Evolutionary conservation across 768 basidiomycete genomes (phyloP).

Genomic region (Phaffia australis): DNA sequence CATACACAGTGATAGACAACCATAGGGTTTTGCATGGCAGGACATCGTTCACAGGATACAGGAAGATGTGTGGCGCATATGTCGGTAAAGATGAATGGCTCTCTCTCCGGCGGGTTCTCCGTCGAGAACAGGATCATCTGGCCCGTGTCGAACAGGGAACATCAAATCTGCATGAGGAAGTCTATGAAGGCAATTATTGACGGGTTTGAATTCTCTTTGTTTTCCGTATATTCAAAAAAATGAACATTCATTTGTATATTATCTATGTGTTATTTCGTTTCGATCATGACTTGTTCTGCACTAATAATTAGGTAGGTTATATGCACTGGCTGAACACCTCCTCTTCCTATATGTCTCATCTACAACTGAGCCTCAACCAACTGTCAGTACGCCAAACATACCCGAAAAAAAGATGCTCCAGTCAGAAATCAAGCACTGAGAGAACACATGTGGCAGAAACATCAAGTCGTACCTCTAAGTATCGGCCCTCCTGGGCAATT

Average conservation of each 20-base stretch:
- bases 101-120: no score
- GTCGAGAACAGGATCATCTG: no score
- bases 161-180: no score
- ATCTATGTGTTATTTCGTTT: no score
- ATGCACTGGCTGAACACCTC: no score
- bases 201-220: no score
- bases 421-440: not conserved
- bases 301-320: no score
- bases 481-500: constrained; percentile 31
- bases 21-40: constrained; percentile 23
- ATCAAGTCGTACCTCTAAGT: constrained; percentile 29
- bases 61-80: constrained; percentile 94
- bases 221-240: no score
- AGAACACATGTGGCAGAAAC: not conserved
- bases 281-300: no score
- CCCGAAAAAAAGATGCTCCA: not conserved
- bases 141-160: no score
- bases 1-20: constrained; percentile 23
- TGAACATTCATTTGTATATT: no score
- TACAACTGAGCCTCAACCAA: constrained; percentile 18
- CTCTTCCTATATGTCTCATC: not conserved
- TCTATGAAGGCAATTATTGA: no score
- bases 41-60: constrained; percentile 52
- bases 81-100: constrained; percentile 73
- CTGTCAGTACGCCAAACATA: not conserved